phyloP scores from a whole-genome alignment of 2,329 filamentous ascomycete species.

The Diaporthe sp. region DNA sequence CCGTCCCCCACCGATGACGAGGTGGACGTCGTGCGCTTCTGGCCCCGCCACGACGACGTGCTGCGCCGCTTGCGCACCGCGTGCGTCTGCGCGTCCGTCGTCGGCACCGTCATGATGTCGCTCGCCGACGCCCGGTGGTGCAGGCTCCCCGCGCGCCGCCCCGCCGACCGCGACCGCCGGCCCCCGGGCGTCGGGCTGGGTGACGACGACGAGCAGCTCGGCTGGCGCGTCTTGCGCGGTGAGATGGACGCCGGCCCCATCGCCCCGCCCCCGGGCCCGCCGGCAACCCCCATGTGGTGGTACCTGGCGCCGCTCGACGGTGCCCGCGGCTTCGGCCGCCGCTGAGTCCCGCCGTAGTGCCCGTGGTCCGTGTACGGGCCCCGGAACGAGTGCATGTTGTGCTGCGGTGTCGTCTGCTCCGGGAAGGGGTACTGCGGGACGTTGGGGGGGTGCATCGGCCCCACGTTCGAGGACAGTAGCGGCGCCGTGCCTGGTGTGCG shows the following conservation, averaged over 20 bases:
- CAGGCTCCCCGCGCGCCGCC: constrained; percentile 36
- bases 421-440: constrained; percentile 36
- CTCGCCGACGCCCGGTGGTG: constrained; percentile 38
- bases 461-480: constrained; percentile 52
- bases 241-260: constrained; percentile 50
- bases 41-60: constrained; percentile 31
- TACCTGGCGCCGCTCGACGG: constrained; percentile 68
- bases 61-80: constrained; percentile 48
- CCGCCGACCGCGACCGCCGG: constrained; percentile 52
- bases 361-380: constrained; percentile 31
- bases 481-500: constrained; percentile 52
- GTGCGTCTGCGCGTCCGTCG: constrained; percentile 36
- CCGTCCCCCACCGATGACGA: constrained; percentile 11
- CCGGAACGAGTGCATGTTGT: constrained; percentile 35
- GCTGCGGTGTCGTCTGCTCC: constrained; percentile 38
- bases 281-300: constrained; percentile 48
- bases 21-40: constrained; percentile 27
- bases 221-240: constrained; percentile 58
- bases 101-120: constrained; percentile 33
- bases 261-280: constrained; percentile 47
- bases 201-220: constrained; percentile 41
- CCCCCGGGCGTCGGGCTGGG: constrained; percentile 44
- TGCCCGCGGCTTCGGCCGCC: constrained; percentile 64
- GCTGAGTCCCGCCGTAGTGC: constrained; percentile 46
- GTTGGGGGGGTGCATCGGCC: constrained; percentile 48